phyloP scores from a whole-genome alignment of 2,329 filamentous ascomycete species.

The Didymellaceae sp. region DNA sequence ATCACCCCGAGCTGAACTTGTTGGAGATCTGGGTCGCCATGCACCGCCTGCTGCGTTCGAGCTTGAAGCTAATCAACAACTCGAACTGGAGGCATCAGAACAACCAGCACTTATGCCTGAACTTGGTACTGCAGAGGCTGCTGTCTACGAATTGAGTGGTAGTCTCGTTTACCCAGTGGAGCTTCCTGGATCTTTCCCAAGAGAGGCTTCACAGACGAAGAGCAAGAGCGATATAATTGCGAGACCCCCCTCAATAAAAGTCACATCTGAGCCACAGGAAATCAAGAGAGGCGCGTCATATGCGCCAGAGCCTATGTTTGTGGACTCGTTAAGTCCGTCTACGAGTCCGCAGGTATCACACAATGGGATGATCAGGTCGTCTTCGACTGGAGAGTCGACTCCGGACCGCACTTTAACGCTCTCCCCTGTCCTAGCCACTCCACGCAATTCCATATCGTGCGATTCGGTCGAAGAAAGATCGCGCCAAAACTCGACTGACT shows the following conservation, averaged over 20 bases:
- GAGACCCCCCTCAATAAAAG: constrained; percentile 23
- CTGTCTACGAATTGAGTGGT: constrained; percentile 35
- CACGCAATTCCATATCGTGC: constrained; percentile 4
- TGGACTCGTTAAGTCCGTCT: constrained; percentile 21
- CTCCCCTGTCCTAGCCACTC: constrained; percentile 21
- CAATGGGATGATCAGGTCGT: constrained; percentile 13
- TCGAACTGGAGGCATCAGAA: constrained; percentile 33
- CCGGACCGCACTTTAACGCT: constrained; percentile 14
- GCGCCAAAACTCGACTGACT: constrained; percentile 32
- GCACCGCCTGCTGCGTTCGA: constrained; percentile 34
- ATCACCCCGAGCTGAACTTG: constrained; percentile 36
- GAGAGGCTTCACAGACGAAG: not conserved
- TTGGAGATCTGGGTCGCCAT: constrained; percentile 29
- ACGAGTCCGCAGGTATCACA: constrained; percentile 19
- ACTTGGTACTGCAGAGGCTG: constrained; percentile 27
- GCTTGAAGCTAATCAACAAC: constrained; percentile 28
- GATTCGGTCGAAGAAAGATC: constrained; percentile 13
- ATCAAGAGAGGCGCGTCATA: constrained; percentile 52
- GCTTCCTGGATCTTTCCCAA: constrained; percentile 33
- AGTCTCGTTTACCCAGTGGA: constrained; percentile 37
- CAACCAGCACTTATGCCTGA: constrained; percentile 23
- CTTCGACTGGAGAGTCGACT: constrained; percentile 6
- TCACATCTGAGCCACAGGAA: constrained; percentile 43
- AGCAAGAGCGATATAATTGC: not conserved
- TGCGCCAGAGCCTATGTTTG: constrained; percentile 54